Conservation (phyloP, 768 basidiomycete species). For the Leccinum subgranulosum region DNA sequence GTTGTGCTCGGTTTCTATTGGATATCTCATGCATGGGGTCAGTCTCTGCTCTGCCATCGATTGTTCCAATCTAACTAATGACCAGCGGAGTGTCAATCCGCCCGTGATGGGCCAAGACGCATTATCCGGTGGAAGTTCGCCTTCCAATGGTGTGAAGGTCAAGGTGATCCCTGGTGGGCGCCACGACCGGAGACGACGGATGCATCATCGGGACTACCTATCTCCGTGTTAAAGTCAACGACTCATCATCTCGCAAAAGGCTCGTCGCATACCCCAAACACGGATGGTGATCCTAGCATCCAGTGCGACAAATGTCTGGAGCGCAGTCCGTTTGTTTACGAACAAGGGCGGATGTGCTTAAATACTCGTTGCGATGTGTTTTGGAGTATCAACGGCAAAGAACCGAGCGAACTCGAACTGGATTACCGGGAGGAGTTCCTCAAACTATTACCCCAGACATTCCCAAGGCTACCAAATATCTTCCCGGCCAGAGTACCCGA, state of each 20-base stretch:
- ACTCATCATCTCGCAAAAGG: background rate
- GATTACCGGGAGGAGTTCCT: slow-evolving; percentile 51
- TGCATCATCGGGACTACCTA: background rate
- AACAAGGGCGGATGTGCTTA: slow-evolving; percentile 60
- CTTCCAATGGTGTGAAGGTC: slow-evolving; percentile 79
- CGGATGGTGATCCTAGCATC: background rate
- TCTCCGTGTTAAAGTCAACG: background rate
- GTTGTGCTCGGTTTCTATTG: slow-evolving; percentile 59
- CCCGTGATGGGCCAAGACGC: slow-evolving; percentile 43
- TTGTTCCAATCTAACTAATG: slow-evolving; percentile 14
- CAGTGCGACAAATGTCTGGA: slow-evolving; percentile 44
- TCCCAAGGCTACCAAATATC: slow-evolving; percentile 37
- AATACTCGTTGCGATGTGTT: slow-evolving; percentile 55
- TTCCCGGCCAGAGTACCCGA: slow-evolving; percentile 34
- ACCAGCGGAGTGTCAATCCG: slow-evolving; percentile 58
- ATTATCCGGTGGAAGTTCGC: slow-evolving; percentile 81
- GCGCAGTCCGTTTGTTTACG: slow-evolving; percentile 52
- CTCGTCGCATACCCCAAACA: background rate
- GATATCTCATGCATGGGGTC: slow-evolving; percentile 58
- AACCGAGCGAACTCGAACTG: slow-evolving; percentile 40
- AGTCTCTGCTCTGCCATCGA: slow-evolving; percentile 1
- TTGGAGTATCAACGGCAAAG: slow-evolving; percentile 40
- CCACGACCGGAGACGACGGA: slow-evolving; percentile 2
- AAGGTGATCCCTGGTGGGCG: slow-evolving; percentile 57
- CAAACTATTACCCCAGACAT: slow-evolving; percentile 29